Evolutionary conservation across 345 rosid species (phyloP).

Genomic region (Arabidopsis thaliana): DNA sequence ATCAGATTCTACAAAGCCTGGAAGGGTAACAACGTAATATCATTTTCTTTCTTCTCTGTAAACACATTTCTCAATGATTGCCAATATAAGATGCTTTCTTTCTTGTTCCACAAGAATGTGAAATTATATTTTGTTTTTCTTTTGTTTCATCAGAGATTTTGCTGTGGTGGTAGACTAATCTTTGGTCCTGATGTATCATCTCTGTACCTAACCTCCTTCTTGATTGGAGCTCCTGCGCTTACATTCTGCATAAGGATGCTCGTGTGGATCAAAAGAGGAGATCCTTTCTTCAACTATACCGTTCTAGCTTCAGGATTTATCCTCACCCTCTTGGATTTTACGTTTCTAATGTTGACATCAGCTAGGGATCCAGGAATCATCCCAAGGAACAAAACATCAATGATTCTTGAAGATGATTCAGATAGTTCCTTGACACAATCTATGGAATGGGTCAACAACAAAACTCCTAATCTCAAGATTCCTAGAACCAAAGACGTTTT

Average conservation of each 20-base stretch:
- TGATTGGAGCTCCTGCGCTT: slow-evolving; percentile 72
- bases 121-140: neutral
- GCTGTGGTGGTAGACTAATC: slow-evolving; percentile 74
- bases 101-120: slow-evolving; percentile 5
- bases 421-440: slow-evolving; percentile 46
- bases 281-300: slow-evolving; percentile 49
- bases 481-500: slow-evolving; percentile 69
- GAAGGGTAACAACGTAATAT: slow-evolving; percentile 93
- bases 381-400: slow-evolving; percentile 71
- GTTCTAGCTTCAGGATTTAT: slow-evolving; percentile 57
- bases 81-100: neutral
- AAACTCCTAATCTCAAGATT: slow-evolving; percentile 56
- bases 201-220: slow-evolving; percentile 60
- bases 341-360: slow-evolving; percentile 72
- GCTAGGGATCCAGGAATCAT: slow-evolving; percentile 97
- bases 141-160: slow-evolving; percentile 67
- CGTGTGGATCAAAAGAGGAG: slow-evolving; percentile 43
- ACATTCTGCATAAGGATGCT: slow-evolving; percentile 78
- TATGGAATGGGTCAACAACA: slow-evolving; percentile 52
- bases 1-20: slow-evolving; percentile 76
- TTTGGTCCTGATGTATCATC: slow-evolving; percentile 93
- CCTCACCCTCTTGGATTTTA: slow-evolving; percentile 60
- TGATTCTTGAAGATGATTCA: slow-evolving; percentile 54
- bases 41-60: neutral
- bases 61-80: neutral